phyloP scores from a whole-genome alignment of 2,329 filamentous ascomycete species.

The Parascedosporium putredinis region DNA sequence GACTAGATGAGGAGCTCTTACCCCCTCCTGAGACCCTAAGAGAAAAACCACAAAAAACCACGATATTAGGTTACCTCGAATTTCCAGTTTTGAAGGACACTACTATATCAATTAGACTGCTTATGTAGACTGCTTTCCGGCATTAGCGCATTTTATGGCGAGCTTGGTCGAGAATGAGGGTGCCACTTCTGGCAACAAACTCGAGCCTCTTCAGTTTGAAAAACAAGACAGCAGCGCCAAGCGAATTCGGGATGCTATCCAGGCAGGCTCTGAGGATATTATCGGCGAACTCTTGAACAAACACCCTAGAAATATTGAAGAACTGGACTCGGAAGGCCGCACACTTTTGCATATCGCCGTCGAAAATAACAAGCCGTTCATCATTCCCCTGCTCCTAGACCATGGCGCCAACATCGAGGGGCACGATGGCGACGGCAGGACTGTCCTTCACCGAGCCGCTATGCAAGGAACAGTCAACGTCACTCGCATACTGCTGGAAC shows the following conservation, averaged over 20 bases:
- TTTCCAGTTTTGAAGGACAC: no score
- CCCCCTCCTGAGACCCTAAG: no score
- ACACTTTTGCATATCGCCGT: constrained; percentile 7
- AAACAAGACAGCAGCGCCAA: neutral
- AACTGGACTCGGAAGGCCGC: neutral
- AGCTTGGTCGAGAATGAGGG: neutral
- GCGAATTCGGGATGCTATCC: neutral
- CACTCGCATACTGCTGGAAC: neutral
- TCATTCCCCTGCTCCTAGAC: neutral
- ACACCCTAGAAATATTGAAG: no score
- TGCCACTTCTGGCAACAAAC: neutral
- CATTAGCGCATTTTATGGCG: neutral
- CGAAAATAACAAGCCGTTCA: neutral
- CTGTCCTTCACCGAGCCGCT: constrained; percentile 3
- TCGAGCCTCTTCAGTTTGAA: neutral
- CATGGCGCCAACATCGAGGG: constrained; percentile 1
- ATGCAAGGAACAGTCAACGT: neutral
- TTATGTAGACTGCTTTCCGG: neutral
- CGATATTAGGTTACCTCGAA: no score
- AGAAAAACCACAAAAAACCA: no score
- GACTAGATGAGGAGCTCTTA: no score
- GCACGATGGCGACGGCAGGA: constrained; percentile 2
- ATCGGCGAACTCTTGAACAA: neutral
- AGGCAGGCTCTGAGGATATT: neutral
- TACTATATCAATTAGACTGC: neutral